Evolutionary conservation across 306 rosid genomes (phyloP).

Genomic region (Lathyrus sativus): DNA sequence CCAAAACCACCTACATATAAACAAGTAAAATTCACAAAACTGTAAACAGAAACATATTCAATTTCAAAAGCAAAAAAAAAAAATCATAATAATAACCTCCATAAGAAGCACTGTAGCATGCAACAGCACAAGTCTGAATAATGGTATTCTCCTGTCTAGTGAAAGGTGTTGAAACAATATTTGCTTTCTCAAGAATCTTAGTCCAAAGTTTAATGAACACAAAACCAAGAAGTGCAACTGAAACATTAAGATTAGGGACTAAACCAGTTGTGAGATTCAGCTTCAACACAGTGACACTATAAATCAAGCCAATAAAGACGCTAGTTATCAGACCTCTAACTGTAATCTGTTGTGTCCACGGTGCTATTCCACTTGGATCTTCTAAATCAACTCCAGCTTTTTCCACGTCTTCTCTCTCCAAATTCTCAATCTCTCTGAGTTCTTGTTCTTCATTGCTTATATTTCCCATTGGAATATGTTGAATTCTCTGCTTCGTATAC

Average conservation of each 20-base stretch:
- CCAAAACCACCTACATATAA: constrained; percentile 82
- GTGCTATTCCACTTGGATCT: constrained; percentile 51
- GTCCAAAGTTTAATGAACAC: constrained; percentile 78
- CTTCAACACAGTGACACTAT: constrained; percentile 78
- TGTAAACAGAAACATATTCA: neutral
- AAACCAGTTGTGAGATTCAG: constrained; percentile 84
- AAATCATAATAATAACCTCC: constrained; percentile 59
- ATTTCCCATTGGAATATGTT: constrained; percentile 44
- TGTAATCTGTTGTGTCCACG: constrained; percentile 76
- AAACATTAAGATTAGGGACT: constrained; percentile 91
- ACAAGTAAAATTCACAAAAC: constrained; percentile 12
- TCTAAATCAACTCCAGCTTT: constrained; percentile 44
- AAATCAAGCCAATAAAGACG: constrained; percentile 65
- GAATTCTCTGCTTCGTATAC: neutral
- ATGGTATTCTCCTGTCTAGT: constrained; percentile 87
- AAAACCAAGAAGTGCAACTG: constrained; percentile 89
- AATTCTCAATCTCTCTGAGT: constrained; percentile 49
- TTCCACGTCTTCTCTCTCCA: constrained; percentile 46
- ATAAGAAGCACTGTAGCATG: constrained; percentile 78
- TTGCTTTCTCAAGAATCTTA: constrained; percentile 68
- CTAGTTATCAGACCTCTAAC: constrained; percentile 70
- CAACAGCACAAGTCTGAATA: constrained; percentile 92
- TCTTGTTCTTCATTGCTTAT: constrained; percentile 43
- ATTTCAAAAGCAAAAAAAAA: neutral
- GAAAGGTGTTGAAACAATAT: constrained; percentile 69